These are phyloP conservation scores for Pogostemon cablin DNA, from an alignment of 257 asterid genomes.

Conservation along the genomic window DNA sequence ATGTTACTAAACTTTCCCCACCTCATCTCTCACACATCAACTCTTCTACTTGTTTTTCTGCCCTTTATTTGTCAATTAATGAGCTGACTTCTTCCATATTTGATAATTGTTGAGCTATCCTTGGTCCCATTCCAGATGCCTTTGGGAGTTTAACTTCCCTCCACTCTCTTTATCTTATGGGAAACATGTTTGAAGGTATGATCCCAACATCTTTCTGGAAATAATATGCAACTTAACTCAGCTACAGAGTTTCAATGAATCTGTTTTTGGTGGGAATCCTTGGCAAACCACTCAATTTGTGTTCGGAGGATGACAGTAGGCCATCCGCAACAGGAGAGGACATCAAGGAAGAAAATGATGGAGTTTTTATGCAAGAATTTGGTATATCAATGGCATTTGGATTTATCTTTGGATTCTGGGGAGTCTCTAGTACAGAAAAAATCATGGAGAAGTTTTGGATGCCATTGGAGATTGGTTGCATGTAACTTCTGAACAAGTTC, in stretches of 20 bases:
- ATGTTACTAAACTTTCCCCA: background rate
- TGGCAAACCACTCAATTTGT: conserved; percentile 40
- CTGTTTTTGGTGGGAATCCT: conserved; percentile 35
- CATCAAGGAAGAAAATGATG: conserved; percentile 17
- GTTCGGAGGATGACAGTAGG: conserved; percentile 25
- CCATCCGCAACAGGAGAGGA: background rate
- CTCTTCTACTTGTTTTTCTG: conserved; percentile 18
- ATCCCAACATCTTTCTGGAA: conserved; percentile 33
- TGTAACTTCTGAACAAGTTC: conserved; percentile 16
- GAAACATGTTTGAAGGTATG: conserved; percentile 30
- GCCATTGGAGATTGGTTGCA: conserved; percentile 29
- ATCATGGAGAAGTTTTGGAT: conserved; percentile 32
- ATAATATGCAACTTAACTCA: no score
- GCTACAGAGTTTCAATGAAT: conserved; percentile 36
- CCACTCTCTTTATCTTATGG: conserved; percentile 16
- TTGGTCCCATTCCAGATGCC: conserved; percentile 40
- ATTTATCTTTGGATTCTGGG: conserved; percentile 42
- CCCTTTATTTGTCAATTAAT: background rate
- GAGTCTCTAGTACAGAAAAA: conserved; percentile 28
- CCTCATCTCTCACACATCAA: background rate
- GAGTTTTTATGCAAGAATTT: conserved; percentile 15
- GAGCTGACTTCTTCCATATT: conserved; percentile 28
- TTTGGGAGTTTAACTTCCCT: conserved; percentile 33
- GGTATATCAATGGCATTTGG: conserved; percentile 34
- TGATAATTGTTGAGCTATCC: background rate